Base-by-base conservation (phyloP, 2,329 filamentous ascomycete genomes). In the Paracoccidioides brasiliensis region DNA sequence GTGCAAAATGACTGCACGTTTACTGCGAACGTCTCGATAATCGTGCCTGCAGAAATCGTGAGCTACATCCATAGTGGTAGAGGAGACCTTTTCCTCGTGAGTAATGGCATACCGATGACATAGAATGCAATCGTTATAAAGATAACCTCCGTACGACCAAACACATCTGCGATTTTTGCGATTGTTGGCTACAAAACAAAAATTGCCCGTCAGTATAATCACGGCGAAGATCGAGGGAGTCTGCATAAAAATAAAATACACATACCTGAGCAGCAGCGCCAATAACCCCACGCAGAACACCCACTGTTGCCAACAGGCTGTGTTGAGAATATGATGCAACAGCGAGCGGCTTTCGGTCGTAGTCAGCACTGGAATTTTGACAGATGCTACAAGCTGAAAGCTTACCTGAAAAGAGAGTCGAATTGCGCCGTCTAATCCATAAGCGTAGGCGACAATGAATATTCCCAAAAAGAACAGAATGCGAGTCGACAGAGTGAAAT, bases 401-500 rank as follows among this genome's bases (percentile, higher is more conserved):
- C 30, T 8, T 32, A 35, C 52, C 60, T 76, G 77, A 62, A 80
- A 82, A 5, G 75, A 73, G 10, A 59, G 59, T 12, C 81, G 75
- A 45, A 83, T 71, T 0, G 73, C 78, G 30, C 78, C 78, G 59
- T 84, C 81, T 28, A 84, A 72, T 1, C 80, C 78, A 64, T 85
- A 86, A 38, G 76, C 79, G 65, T 84, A 86, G 9, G 81, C 78
- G 54, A 85, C 70, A 37, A 85, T 65, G 64, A 85, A 85, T 59
- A 85, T 72, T 30, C 80, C 74, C 8, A 78, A 63, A 67, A 85
- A 84, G 64, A 86, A 75, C 58, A 75, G 72, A 57, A 80, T 59
- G 35, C 80, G 79, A 64, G 84, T 80, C 12, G 61, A 57, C 3
- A 68, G 58, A 15, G 76, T 80, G 41, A 84, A 74, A 58, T 79